Evolutionary conservation across 2,329 filamentous ascomycete species (phyloP), one percentile per base, ranked within the genome.

Genomic region (Aspergillus terreus): DNA sequence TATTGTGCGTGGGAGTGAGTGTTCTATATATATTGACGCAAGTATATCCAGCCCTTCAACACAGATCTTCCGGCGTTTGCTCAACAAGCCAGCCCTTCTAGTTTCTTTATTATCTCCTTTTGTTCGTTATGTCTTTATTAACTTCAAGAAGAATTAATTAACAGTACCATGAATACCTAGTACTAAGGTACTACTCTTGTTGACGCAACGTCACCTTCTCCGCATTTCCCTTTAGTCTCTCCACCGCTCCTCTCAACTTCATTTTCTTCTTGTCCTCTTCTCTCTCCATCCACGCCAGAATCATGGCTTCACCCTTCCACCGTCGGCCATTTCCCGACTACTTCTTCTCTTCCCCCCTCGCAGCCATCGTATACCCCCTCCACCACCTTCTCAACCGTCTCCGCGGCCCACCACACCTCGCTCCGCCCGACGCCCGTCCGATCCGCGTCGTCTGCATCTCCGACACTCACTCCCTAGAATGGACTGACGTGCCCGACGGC

Each of bases 371-470:
- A 55, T 77, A 81, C 53, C 75, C 80, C 38, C 64, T 89, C 53
- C 88, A 92, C 72, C 75, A 77, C 52, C 48, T 86, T 44, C 72
- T 92, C 50, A 80, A 87, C 33, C 76, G 77, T 60, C 79, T 95
- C 3, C 87, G 89, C 25, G 86, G 87, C 2, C 70, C 77, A 10
- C 83, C 88, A 1, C 82, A 84, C 59, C 75, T 69, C 14, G 82
- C 85, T 10, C 79, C 83, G 2, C 75, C 75, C 30, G 74, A 78
- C 41, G 58, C 66, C 50, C 76, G 74, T 1, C 73, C 82, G 6
- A 82, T 96, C 64, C 84, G 85, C 53, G 80, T 96, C 23, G 88
- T 96, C 57, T 95, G 90, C 72, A 83, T 96, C 57, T 92, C 90
- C 9, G 92, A 96, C 72, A 96, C 92, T 0, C 92, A 96, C 73